Conservation (phyloP, 2,329 filamentous ascomycete genomes). For the Trichoderma semiorbis region DNA sequence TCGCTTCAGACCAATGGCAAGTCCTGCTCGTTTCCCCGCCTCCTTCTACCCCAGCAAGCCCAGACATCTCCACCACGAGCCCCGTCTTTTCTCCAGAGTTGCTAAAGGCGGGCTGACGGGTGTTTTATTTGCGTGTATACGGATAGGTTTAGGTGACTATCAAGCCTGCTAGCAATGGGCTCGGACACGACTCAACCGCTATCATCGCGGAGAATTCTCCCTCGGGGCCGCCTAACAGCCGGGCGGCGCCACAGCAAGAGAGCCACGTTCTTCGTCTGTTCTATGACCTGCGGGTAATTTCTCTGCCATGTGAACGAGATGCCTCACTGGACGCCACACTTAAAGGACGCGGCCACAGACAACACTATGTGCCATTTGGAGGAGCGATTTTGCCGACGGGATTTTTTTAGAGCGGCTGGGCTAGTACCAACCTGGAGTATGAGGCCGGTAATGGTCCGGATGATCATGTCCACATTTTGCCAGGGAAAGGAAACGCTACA, state of each 20-base stretch:
- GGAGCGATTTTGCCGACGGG: slow-evolving; percentile 12
- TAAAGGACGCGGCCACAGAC: neutral
- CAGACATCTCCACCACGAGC: slow-evolving; percentile 5
- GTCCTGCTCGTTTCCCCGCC: slow-evolving; percentile 9
- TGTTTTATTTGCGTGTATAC: neutral
- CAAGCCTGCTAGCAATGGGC: neutral
- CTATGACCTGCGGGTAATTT: neutral
- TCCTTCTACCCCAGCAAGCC: slow-evolving; percentile 8
- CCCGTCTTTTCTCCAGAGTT: slow-evolving; percentile 16
- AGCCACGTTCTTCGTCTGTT: neutral
- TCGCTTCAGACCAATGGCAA: slow-evolving; percentile 11
- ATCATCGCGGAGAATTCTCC: slow-evolving; percentile 1
- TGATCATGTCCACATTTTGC: slow-evolving; percentile 15
- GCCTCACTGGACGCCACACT: neutral
- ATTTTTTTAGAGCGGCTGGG: neutral
- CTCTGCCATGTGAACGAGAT: neutral
- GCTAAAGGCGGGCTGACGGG: slow-evolving; percentile 8
- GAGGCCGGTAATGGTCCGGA: slow-evolving; percentile 14
- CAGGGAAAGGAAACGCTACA: neutral
- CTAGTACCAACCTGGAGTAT: slow-evolving; percentile 11
- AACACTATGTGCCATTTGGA: neutral
- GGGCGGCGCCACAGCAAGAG: neutral
- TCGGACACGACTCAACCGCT: neutral
- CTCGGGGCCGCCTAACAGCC: neutral
- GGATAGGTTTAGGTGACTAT: neutral